phyloP scores from a whole-genome alignment of 805 yeast genomes.

The Ogataea degrootiae region DNA sequence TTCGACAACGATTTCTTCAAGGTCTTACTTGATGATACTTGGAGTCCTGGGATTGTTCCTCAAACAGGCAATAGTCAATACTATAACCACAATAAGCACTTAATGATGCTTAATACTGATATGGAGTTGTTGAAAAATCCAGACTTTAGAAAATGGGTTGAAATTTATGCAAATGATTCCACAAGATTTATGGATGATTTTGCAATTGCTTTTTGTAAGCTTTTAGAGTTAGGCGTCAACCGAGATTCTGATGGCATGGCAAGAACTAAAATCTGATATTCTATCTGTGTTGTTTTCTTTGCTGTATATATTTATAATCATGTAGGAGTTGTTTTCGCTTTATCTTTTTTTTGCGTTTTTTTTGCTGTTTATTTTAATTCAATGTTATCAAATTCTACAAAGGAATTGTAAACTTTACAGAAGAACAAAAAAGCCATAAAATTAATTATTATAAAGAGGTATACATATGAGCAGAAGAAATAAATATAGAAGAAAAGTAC shows the following conservation, averaged over 20 bases:
- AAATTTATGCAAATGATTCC: slow-evolving; percentile 63
- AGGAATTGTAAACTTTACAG: too few species aligned
- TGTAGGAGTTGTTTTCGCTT: too few species aligned
- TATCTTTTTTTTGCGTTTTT: too few species aligned
- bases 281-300: background rate
- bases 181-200: slow-evolving; percentile 59
- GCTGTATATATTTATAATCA: background rate
- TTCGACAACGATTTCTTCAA: slow-evolving; percentile 41
- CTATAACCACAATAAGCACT: slow-evolving; percentile 31
- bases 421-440: too few species aligned
- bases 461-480: background rate
- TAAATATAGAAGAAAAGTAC: background rate
- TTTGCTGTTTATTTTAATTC: too few species aligned
- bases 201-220: slow-evolving; percentile 59
- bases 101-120: slow-evolving; percentile 89
- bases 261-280: slow-evolving; percentile 19
- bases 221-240: slow-evolving; percentile 44
- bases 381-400: background rate
- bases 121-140: slow-evolving; percentile 58
- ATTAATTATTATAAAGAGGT: background rate
- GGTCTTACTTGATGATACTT: slow-evolving; percentile 46
- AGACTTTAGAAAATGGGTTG: slow-evolving; percentile 54
- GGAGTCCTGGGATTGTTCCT: slow-evolving; percentile 34
- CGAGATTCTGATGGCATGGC: slow-evolving; percentile 31
- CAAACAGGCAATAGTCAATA: slow-evolving; percentile 39